Evolutionary conservation across 257 asterid species (phyloP), one percentile per base, ranked within the genome.

Genomic region (Scutellaria minor): DNA sequence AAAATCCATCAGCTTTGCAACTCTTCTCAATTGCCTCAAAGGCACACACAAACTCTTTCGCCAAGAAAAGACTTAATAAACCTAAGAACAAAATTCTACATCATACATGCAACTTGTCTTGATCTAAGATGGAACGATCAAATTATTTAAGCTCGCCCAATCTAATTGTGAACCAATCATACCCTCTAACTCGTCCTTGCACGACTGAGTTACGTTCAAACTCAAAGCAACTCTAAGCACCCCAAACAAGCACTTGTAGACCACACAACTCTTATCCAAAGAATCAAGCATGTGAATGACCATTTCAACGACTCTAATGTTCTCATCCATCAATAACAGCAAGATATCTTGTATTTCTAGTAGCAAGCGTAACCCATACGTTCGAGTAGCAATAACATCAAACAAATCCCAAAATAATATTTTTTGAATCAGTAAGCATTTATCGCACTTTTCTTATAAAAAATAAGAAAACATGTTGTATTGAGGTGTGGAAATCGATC

Each of bases 131-230:
- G 96, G 96, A 31, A 93, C 54, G 15, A 93, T 96, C 72, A 89
- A 79, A 72, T 87, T 79, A 66, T 93, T 97, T 27, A 90, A 78
- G 0, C 85, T 85, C 27, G 91, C 89, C 37, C 78, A 82, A 59
- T 90, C 96, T 62, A 93, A 75, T 18, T 70, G 90, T 0, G 81
- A 83, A 75, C 98, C 96, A 24, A 90, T 90, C 96, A 93, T 87
- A 35, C 64, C 44, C 79, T 87, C 96, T 58, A 90, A 60, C 78
- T 76, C 85, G 35, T 72, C 78, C 77, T 81, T 75, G 64, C 84
- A 77, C 37, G 79, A 63, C 57, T 75, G 79, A 73, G 78, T 86
- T 22, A 79, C 58, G 67, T 75, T 80, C 74, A 85, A 44, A 67
- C 59, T 88, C 50, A 68, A 58, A 10, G 81, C 61, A 68, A 84